Evolutionary conservation across 169 alveolate genomes (phyloP), one percentile per base, ranked within the genome.

Genomic region (Cryptosporidium canis): DNA sequence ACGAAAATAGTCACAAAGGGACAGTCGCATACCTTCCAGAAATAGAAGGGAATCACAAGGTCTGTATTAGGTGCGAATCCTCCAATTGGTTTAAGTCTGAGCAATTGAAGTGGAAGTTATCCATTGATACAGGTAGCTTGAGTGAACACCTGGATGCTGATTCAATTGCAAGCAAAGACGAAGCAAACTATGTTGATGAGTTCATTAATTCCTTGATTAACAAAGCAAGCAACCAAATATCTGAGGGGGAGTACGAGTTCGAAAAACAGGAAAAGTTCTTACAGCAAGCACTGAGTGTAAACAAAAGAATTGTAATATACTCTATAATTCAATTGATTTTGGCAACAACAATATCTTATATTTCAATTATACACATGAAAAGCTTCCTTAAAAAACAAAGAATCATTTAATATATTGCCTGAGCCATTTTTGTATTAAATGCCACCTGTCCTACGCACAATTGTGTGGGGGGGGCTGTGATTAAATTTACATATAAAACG

Each of bases 41-140:
- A 16, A 29, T 83, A 33, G 48, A 77, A 9, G 94, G 94, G 12
- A 90, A 91, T 65, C 87, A 85, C 48, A 84, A 83, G 43, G 83
- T 91, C 18, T 91, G 94, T 67, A 83, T 91, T 31, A 83, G 91
- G 21, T 91, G 94, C 58, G 90, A 85, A 6, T 83, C 92, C 44
- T 83, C 91, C 21, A 91, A 91, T 83, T 91, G 94, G 94, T 87
- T 91, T 67, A 58, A 48, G 37, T 72, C 94, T 0, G 84, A 83
- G 43, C 91, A 83, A 29, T 83, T 85, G 66, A 91, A 87, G 67
- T 91, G 94, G 94, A 67, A 83, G 11, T 66, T 91, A 35, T 91
- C 92, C 5, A 87, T 91, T 43, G 92, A 85, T 21, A 83, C 87
- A 24, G 94, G 92, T 43, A 61, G 35, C 35, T 5, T 77, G 27